Conservation (phyloP, 257 asterid species). For the Gentiana straminea region DNA sequence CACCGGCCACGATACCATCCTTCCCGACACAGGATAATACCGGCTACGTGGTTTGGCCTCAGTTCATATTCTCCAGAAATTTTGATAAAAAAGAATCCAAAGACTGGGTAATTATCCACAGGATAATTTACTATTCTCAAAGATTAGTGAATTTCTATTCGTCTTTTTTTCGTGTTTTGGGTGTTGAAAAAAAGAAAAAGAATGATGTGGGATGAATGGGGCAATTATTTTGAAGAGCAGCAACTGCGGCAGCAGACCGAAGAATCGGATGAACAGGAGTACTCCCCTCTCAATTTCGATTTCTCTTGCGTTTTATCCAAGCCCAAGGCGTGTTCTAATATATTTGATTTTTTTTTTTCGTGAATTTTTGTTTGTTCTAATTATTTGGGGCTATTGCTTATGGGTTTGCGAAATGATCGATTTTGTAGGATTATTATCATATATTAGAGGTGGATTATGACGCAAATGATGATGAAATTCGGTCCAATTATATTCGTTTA, state of each 20-base stretch:
- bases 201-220: constrained; percentile 81
- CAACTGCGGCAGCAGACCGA: constrained; percentile 11
- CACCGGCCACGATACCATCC: too few species aligned
- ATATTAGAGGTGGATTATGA: constrained; percentile 79
- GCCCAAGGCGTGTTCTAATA: constrained; percentile 42
- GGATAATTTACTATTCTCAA: neutral
- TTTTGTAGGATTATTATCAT: constrained; percentile 66
- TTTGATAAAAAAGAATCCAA: too few species aligned
- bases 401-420: neutral
- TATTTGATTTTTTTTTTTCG: neutral
- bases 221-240: constrained; percentile 25
- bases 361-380: constrained; percentile 3
- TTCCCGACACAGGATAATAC: too few species aligned
- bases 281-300: constrained; percentile 47
- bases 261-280: constrained; percentile 22
- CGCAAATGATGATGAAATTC: constrained; percentile 80
- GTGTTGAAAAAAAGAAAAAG: constrained; percentile 3
- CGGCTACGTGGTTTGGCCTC: too few species aligned
- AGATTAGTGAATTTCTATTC: neutral
- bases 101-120: too few species aligned
- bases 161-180: too few species aligned
- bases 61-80: too few species aligned
- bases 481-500: constrained; percentile 80
- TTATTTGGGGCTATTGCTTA: neutral
- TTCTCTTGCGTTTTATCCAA: constrained; percentile 48